A percentile compares a stretch with the other conserved stretches of the same genome.
Evolutionary conservation across 495 filamentous ascomycete species (phyloP).

Genomic region (Penicillium robsamsonii): DNA sequence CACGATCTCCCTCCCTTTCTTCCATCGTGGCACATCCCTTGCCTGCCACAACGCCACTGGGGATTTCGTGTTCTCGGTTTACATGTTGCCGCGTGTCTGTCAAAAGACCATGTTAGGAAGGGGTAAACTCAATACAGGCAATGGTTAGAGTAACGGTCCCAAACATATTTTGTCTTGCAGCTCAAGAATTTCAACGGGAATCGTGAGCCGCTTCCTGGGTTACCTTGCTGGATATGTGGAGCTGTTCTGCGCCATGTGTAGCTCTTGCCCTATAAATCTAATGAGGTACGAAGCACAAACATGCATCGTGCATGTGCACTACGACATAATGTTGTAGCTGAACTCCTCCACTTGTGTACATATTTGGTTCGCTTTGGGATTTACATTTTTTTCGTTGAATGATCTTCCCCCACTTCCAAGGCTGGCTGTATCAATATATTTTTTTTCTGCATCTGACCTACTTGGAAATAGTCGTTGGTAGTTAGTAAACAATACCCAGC

Average conservation of each 20-base stretch:
- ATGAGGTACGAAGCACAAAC: background rate
- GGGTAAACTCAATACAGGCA: background rate
- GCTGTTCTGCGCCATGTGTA: background rate
- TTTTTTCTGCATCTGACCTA: background rate
- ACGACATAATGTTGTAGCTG: background rate
- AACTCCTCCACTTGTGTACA: background rate
- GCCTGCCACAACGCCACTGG: background rate
- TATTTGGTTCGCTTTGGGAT: background rate
- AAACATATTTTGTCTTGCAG: slow-evolving; percentile 10
- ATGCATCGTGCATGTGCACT: background rate
- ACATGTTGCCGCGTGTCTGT: slow-evolving; percentile 1
- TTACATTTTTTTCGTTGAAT: background rate
- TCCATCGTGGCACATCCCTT: slow-evolving; percentile 9
- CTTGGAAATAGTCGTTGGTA: background rate
- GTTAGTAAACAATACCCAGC: background rate
- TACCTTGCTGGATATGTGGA: background rate
- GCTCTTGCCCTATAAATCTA: background rate
- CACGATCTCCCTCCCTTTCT: slow-evolving; percentile 13
- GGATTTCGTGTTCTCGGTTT: background rate
- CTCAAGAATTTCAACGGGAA: slow-evolving; percentile 6
- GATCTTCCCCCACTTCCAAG: background rate
- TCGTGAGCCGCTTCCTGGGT: background rate
- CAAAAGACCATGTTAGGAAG: background rate
- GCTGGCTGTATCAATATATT: background rate
- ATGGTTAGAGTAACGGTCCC: background rate